Conservation (phyloP, 2,329 filamentous ascomycete species). For the Clonostachys rosea region DNA sequence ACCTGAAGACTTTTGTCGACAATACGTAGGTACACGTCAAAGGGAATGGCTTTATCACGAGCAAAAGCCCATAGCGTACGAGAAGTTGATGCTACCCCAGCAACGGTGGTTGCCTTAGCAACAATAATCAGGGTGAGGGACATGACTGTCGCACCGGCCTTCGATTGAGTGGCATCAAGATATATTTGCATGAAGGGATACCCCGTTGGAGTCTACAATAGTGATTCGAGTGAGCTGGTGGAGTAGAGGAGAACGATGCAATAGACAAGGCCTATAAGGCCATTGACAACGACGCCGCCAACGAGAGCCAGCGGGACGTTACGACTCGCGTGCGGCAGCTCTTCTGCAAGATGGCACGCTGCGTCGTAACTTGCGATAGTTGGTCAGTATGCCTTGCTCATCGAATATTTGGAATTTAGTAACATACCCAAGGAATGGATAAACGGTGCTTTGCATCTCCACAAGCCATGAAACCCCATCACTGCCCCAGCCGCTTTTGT, state of each 20-base stretch:
- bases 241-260: slow-evolving; percentile 34
- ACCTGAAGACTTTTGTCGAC: slow-evolving; percentile 22
- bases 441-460: slow-evolving; percentile 20
- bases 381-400: neutral
- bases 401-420: neutral
- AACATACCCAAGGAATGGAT: slow-evolving; percentile 23
- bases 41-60: slow-evolving; percentile 27
- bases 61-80: slow-evolving; percentile 32
- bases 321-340: too few species aligned
- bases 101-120: slow-evolving; percentile 19
- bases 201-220: slow-evolving; percentile 32
- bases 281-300: slow-evolving; percentile 30
- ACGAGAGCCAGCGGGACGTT: slow-evolving; percentile 3
- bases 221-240: slow-evolving; percentile 24
- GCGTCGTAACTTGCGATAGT: too few species aligned
- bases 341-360: too few species aligned
- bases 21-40: slow-evolving; percentile 24
- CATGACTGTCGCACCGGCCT: slow-evolving; percentile 16
- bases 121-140: slow-evolving; percentile 17
- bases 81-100: slow-evolving; percentile 25
- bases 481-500: slow-evolving; percentile 21
- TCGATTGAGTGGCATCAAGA: slow-evolving; percentile 17
- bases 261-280: slow-evolving; percentile 23
- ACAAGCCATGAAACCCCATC: slow-evolving; percentile 24
- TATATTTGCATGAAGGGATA: slow-evolving; percentile 37